These are phyloP conservation scores for Epicoccum nigrum DNA, from an alignment of 2,329 filamentous ascomycete genomes.

Conservation along the genomic window DNA sequence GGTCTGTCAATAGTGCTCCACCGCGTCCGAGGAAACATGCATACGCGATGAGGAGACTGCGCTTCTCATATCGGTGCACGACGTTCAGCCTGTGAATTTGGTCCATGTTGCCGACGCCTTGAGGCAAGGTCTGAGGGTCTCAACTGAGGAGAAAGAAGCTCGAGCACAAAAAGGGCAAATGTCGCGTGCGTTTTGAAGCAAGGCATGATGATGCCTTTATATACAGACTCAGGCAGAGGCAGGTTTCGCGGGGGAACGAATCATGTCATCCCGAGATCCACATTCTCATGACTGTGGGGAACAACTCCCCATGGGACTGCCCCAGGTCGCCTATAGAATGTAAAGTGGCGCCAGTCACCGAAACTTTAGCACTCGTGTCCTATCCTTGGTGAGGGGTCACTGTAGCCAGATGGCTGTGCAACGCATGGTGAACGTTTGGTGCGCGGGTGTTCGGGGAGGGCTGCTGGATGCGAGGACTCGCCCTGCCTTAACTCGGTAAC, in stretches of 20 bases:
- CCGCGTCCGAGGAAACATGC: not conserved
- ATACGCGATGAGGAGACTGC: constrained; percentile 34
- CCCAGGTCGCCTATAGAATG: not conserved
- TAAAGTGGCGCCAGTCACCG: not conserved
- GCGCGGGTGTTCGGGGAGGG: not conserved
- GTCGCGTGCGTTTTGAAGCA: not conserved
- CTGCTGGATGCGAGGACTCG: not conserved
- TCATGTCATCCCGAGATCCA: constrained; percentile 9
- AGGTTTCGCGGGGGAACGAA: constrained; percentile 7
- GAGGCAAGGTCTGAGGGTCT: no score
- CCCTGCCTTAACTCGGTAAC: constrained; percentile 4
- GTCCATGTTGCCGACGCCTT: constrained; percentile 21
- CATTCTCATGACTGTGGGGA: constrained; percentile 5
- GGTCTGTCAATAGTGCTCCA: not conserved
- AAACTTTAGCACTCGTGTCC: not conserved
- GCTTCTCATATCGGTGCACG: constrained; percentile 36
- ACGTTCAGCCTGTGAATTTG: constrained; percentile 34
- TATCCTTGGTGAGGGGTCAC: not conserved
- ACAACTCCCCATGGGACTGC: constrained; percentile 7
- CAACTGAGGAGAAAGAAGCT: not conserved
- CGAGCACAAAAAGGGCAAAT: not conserved
- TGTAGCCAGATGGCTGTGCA: not conserved
- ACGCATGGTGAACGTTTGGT: not conserved
- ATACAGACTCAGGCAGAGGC: constrained; percentile 1
- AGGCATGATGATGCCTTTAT: constrained; percentile 6